These are phyloP conservation scores for Papiliotrema flavescens DNA, from an alignment of 1,284 basidiomycete genomes.

Conservation along the genomic window DNA sequence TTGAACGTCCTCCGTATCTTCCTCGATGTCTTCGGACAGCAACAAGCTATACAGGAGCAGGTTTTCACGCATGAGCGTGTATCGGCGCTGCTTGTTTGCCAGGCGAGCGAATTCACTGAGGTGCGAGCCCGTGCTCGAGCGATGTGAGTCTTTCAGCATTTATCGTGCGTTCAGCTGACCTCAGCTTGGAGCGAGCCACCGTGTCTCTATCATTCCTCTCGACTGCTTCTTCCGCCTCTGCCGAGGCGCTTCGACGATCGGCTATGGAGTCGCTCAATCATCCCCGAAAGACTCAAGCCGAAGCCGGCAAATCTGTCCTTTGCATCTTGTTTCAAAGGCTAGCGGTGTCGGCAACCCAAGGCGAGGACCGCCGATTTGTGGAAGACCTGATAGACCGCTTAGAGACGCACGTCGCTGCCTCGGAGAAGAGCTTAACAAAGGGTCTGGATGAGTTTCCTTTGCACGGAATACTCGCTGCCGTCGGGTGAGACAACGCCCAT, in stretches of 20 bases:
- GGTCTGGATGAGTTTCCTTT: constrained; percentile 39
- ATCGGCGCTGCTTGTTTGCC: constrained; percentile 38
- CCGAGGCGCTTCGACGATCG: constrained; percentile 19
- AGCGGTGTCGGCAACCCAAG: background rate
- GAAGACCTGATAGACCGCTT: constrained; percentile 20
- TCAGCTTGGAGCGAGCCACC: constrained; percentile 34
- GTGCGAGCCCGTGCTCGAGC: constrained; percentile 30
- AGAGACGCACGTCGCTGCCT: constrained; percentile 24
- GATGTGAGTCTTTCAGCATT: constrained; percentile 29
- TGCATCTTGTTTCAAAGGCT: constrained; percentile 38
- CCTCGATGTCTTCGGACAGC: constrained; percentile 30
- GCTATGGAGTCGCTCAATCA: constrained; percentile 34
- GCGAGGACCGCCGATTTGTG: constrained; percentile 22
- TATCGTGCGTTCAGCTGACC: background rate
- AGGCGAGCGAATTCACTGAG: constrained; percentile 45
- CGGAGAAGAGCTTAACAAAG: constrained; percentile 29
- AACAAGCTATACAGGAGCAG: constrained; percentile 3
- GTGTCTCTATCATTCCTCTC: constrained; percentile 39
- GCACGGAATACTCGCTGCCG: constrained; percentile 40
- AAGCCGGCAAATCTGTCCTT: constrained; percentile 42
- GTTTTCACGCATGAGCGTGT: constrained; percentile 36
- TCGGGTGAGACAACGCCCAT: constrained; percentile 25
- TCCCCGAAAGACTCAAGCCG: constrained; percentile 45
- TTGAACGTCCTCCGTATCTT: constrained; percentile 26
- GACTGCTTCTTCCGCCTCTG: constrained; percentile 7